Evolutionary conservation across 192 early-diverging fungal genomes (phyloP).

Genomic region (Kappamyces sp.): DNA sequence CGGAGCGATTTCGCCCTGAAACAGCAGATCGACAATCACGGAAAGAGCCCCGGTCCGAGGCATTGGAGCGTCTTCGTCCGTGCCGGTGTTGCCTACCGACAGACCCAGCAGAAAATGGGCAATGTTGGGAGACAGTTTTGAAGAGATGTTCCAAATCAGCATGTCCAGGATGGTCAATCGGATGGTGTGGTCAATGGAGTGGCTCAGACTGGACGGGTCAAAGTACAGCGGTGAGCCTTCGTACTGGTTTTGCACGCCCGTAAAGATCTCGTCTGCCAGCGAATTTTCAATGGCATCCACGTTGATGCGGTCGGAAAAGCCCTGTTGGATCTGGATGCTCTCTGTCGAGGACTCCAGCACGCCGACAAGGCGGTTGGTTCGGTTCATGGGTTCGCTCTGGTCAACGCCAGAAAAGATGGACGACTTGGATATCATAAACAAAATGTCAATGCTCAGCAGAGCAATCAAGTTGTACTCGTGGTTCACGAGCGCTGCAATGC

Average conservation of each 20-base stretch:
- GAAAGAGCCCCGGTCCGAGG: too few relatives aligned
- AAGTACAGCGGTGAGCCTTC: constrained; percentile 6
- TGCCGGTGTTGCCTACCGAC: constrained; percentile 39
- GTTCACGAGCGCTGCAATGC: constrained; percentile 67
- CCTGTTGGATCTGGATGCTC: constrained; percentile 65
- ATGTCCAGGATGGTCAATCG: constrained; percentile 81
- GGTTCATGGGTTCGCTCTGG: constrained; percentile 26
- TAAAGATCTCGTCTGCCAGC: constrained; percentile 24
- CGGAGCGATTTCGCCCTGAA: constrained; percentile 33
- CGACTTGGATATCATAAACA: constrained; percentile 69
- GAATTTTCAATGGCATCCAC: constrained; percentile 50
- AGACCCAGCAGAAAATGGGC: constrained; percentile 91
- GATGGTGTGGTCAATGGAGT: constrained; percentile 48
- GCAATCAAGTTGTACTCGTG: constrained; percentile 69
- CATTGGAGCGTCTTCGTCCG: constrained; percentile 3
- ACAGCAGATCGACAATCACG: constrained; percentile 27
- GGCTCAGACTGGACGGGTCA: constrained; percentile 1
- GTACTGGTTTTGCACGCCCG: constrained; percentile 10
- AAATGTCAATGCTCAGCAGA: constrained; percentile 61
- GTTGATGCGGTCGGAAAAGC: constrained; percentile 72
- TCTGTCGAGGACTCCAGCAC: constrained; percentile 59
- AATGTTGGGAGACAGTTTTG: constrained; percentile 61
- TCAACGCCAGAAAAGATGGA: constrained; percentile 54
- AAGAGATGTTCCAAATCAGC: constrained; percentile 66
- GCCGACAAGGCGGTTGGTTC: constrained; percentile 66